These are phyloP conservation scores for Rutstroemia sp. DNA, from an alignment of 2,329 filamentous ascomycete genomes.

Conservation along the genomic window DNA sequence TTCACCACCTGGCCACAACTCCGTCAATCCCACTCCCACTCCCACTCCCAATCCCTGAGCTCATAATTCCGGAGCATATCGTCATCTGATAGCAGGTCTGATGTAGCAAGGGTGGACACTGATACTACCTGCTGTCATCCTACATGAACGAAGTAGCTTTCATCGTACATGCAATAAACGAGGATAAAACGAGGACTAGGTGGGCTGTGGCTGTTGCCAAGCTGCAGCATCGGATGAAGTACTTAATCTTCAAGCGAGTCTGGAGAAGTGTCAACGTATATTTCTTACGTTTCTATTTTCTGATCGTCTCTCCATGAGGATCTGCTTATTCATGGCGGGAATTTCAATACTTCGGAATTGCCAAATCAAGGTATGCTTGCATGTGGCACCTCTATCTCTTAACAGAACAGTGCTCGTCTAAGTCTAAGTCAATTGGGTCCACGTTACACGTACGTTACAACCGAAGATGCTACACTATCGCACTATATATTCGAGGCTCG, in stretches of 20 bases:
- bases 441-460: background rate
- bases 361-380: background rate
- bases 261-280: conserved; percentile 4
- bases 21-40: background rate
- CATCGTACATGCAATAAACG: conserved; percentile 6
- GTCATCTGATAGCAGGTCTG: background rate
- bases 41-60: background rate
- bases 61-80: background rate
- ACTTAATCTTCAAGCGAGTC: conserved; percentile 2
- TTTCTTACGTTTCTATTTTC: conserved; percentile 1
- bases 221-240: conserved; percentile 10
- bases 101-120: background rate
- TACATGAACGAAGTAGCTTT: background rate
- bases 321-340: background rate
- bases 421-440: background rate
- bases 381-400: conserved; percentile 3
- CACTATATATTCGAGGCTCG: background rate
- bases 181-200: conserved; percentile 8
- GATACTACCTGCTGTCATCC: background rate
- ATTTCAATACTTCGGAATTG: conserved; percentile 10
- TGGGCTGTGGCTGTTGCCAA: conserved; percentile 8
- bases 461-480: too few species aligned
- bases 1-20: background rate
- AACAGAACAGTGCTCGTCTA: background rate
- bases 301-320: conserved; percentile 1